These are phyloP conservation scores for Trypanosoma boissoni DNA, from an alignment of 208 protist species.

Conservation along the genomic window DNA sequence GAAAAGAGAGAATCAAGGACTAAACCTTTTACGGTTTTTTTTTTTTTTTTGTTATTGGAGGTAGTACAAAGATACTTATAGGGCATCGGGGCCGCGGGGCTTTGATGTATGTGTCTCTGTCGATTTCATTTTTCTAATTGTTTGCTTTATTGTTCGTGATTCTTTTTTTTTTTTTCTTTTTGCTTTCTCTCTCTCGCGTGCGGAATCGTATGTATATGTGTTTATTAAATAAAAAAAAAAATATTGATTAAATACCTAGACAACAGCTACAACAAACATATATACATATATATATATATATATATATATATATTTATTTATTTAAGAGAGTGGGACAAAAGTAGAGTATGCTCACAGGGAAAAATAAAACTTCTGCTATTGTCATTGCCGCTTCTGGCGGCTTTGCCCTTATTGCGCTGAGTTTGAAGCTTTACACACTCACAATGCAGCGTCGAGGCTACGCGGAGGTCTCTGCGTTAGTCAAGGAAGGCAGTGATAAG, in stretches of 20 bases:
- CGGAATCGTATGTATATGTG: background rate
- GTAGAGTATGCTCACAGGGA: too few species aligned
- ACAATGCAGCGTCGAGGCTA: too few species aligned
- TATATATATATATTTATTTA: constrained; percentile 4
- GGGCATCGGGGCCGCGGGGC: too few species aligned
- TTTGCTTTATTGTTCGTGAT: constrained; percentile 1
- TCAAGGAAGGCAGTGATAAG: constrained; percentile 15
- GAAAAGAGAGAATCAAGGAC: too few species aligned
- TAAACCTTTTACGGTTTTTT: too few species aligned
- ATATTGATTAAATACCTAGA: background rate
- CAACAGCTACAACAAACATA: constrained; percentile 3
- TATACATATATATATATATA: constrained; percentile 16
- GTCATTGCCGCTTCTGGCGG: too few species aligned
- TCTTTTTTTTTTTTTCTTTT: constrained; percentile 19
- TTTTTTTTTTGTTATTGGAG: too few species aligned
- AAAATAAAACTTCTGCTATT: too few species aligned
- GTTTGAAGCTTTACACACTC: too few species aligned
- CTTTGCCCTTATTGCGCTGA: too few species aligned
- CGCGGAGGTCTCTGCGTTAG: background rate
- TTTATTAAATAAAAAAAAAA: background rate
- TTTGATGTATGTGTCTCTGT: constrained; percentile 7
- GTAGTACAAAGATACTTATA: too few species aligned
- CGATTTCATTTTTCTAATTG: constrained; percentile 19
- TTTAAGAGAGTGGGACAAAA: too few species aligned
- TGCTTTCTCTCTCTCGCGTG: constrained; percentile 18